A percentile compares a stretch with the other conserved stretches of the same genome.
Evolutionary conservation across 306 rosid genomes (phyloP).

Genomic region (Glycine tomentella): DNA sequence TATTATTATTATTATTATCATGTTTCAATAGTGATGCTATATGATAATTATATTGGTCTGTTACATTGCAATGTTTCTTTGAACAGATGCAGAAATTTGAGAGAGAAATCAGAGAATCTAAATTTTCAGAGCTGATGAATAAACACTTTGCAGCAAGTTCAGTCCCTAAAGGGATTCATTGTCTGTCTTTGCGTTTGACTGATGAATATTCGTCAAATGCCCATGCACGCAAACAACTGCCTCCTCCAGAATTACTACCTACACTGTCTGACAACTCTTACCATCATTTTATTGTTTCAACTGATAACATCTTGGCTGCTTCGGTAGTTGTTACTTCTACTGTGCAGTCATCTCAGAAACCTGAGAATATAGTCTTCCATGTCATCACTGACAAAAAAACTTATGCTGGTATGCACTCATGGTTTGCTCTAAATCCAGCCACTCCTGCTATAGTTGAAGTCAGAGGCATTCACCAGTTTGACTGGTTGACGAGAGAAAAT

Average conservation of each 20-base stretch:
- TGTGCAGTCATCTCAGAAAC: constrained; percentile 77
- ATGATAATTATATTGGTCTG: constrained; percentile 35
- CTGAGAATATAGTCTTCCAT: constrained; percentile 94
- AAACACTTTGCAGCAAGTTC: constrained; percentile 98
- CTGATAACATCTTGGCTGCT: constrained; percentile 98
- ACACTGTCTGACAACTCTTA: constrained; percentile 83
- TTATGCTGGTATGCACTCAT: constrained; percentile 98
- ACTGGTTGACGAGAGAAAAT: constrained; percentile 99
- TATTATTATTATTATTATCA: not conserved
- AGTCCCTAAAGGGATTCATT: constrained; percentile 93
- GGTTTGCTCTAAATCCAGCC: constrained; percentile 96
- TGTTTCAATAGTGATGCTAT: constrained; percentile 15
- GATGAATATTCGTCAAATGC: constrained; percentile 99
- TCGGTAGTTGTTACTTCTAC: constrained; percentile 96
- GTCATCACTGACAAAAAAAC: constrained; percentile 98
- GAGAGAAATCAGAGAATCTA: constrained; percentile 81
- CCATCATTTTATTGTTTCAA: constrained; percentile 88
- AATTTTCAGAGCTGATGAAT: constrained; percentile 89
- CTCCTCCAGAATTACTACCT: constrained; percentile 94
- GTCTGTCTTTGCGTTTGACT: constrained; percentile 94
- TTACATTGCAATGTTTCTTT: constrained; percentile 38
- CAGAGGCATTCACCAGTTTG: constrained; percentile 96
- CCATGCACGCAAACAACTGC: constrained; percentile 96
- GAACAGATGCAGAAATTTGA: constrained; percentile 95
- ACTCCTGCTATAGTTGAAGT: constrained; percentile 96